These are phyloP conservation scores for Hymenoscyphus occultus DNA, from an alignment of 2,329 filamentous ascomycete genomes.

Conservation along the genomic window DNA sequence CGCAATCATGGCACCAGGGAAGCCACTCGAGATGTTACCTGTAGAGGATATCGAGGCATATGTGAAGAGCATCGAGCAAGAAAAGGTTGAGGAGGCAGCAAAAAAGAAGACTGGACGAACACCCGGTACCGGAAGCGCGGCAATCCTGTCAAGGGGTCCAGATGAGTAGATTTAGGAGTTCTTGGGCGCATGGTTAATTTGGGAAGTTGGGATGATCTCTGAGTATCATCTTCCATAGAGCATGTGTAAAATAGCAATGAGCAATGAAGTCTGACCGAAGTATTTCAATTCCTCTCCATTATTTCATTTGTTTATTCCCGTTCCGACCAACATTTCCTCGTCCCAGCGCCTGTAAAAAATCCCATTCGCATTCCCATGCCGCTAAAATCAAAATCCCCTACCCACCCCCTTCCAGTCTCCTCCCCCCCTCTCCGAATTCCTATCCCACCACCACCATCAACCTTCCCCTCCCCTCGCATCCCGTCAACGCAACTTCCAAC, in stretches of 20 bases:
- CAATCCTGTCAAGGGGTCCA: slow-evolving; percentile 67
- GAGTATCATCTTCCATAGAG: slow-evolving; percentile 27
- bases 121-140: slow-evolving; percentile 65
- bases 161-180: slow-evolving; percentile 32
- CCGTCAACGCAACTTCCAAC: too few relatives aligned
- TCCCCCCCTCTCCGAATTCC: too few relatives aligned
- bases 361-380: slow-evolving; percentile 25
- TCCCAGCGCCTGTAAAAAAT: slow-evolving; percentile 13
- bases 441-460: slow-evolving; percentile 5
- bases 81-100: slow-evolving; percentile 98
- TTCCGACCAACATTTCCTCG: not conserved
- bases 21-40: slow-evolving; percentile 87
- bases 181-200: slow-evolving; percentile 8
- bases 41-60: slow-evolving; percentile 95
- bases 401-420: too few relatives aligned
- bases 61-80: slow-evolving; percentile 98
- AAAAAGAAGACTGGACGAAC: slow-evolving; percentile 88
- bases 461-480: not conserved
- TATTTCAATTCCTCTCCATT: not conserved
- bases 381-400: slow-evolving; percentile 26
- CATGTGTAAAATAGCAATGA: slow-evolving; percentile 38
- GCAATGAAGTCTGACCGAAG: slow-evolving; percentile 25
- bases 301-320: not conserved
- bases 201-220: slow-evolving; percentile 20
- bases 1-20: slow-evolving; percentile 92